Evolutionary conservation across 129 eudicot genomes (phyloP), one percentile per base, ranked within the genome.

Genomic region (Flaveria brownii): DNA sequence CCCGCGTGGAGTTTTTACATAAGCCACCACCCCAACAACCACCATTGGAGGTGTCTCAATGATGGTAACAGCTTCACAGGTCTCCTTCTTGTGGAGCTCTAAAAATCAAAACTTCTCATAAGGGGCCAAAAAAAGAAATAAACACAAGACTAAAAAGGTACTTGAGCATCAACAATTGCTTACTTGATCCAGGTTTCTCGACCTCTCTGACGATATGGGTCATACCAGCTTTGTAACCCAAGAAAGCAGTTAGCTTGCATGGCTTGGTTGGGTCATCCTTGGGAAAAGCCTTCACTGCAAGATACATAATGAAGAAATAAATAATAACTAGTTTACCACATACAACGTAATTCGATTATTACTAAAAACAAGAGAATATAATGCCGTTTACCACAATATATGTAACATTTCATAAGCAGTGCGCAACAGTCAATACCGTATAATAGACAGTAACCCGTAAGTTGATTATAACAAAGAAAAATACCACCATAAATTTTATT

Each of bases 11-110:
- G 80, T 76, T 39, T 64, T 76, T 25, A 76, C 80, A 39, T 76
- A 66, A 1, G 74, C 81, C 0, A 77, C 81, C 15, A 77, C 75
- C 43, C 81, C 81, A 39, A 77, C 74, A 41, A 77, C 63, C 52
- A 77, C 74, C 81, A 77, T 77, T 8, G 81, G 74, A 6, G 81
- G 79, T 25, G 79, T 75, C 61, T 63, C 79, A 5, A 75, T 64
- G 59, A 75, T 63, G 12, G 96, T 90, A 9, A 90, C 92, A 51
- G 96, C 92, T 74, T 90, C 96, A 72, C 88, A 85, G 17, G 96
- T 85, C 73, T 90, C 92, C 76, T 87, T 90, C 90, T 90, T 90
- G 96, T 90, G 96, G 49, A 90, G 88, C 73, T 87, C 92, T 90
- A 71, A 4, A 13, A 55, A 68, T 5, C 16, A 30, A 42, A 18